Evolutionary conservation across 1,284 basidiomycete genomes (phyloP).

Genomic region (Gomphus bonarii): DNA sequence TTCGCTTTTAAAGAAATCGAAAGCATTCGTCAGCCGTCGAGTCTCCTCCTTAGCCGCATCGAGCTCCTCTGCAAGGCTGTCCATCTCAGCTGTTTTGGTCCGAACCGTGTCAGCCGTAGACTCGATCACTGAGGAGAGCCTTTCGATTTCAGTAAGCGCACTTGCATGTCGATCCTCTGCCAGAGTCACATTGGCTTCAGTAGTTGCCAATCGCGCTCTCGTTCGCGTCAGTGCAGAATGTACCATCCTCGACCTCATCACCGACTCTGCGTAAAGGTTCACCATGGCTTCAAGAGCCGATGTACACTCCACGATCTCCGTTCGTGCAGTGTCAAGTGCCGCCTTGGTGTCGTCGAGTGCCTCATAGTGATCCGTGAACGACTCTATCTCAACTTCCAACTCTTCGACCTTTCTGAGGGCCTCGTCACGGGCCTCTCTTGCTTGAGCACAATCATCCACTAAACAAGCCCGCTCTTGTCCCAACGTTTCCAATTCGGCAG

Average conservation of each 20-base stretch:
- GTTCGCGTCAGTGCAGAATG: neutral
- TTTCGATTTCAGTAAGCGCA: slow-evolving; percentile 1
- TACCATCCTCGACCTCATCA: neutral
- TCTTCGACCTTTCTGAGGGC: slow-evolving; percentile 35
- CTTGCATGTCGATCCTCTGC: neutral
- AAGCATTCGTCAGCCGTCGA: neutral
- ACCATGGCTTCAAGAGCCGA: slow-evolving; percentile 1
- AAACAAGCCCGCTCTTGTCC: slow-evolving; percentile 59
- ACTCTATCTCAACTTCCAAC: slow-evolving; percentile 41
- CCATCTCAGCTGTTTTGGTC: neutral
- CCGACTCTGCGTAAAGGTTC: neutral
- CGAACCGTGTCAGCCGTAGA: neutral
- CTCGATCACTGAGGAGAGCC: slow-evolving; percentile 1
- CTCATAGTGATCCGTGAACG: slow-evolving; percentile 36
- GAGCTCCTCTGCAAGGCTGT: neutral
- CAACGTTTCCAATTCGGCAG: slow-evolving; percentile 51
- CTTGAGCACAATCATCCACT: slow-evolving; percentile 70
- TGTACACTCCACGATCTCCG: neutral
- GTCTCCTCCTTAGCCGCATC: neutral
- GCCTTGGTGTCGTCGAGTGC: slow-evolving; percentile 30
- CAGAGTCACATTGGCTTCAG: neutral
- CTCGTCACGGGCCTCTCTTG: slow-evolving; percentile 55
- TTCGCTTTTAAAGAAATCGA: neutral
- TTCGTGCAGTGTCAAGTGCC: slow-evolving; percentile 13
- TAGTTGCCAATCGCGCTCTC: neutral